Base-by-base conservation (phyloP, 768 basidiomycete genomes). In the Trametes sanguinea region DNA sequence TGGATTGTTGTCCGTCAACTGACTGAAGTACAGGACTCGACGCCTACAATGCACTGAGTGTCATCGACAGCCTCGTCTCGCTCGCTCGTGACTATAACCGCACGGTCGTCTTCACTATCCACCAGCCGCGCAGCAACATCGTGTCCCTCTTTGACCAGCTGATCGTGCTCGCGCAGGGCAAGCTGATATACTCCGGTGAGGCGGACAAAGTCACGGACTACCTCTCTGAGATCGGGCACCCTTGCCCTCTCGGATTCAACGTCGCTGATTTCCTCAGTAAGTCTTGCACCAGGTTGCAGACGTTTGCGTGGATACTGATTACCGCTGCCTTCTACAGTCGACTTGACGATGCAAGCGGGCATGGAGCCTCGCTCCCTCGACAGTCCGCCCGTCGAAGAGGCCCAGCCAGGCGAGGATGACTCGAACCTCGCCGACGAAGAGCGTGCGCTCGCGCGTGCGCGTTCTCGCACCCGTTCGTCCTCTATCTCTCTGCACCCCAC, bases 101-200 rank as follows among this genome's bases (percentile, higher is more conserved):
- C 37, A 98, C 95, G 0, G 93, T 98, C 53, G 82, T 98, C 60
- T 97, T 98, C 77, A 98, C 96, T 0, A 98, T 99, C 59, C 97
- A 99, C 69, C 97, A 98, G 73, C 97, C 96, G 13, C 88, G 96
- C 53, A 95, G 93, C 73, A 98, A 98, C 75, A 98, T 99, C 67
- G 95, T 98, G 13, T 88, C 94, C 0, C 78, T 99, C 11, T 98
- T 99, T 67, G 96, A 99, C 72, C 89, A 95, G 63, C 81, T 99
- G 33, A 74, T 98, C 2, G 78, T 98, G 2, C 81, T 99, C 16
- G 92, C 92, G 0, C 81, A 84, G 53, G 97, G 97, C 2, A 90
- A 87, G 68, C 75, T 89, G 7, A 87, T 95, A 5, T 97, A 95
- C 75, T 89, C 90, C 3, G 94, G 95, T 11, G 88, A 87, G 64